Evolutionary conservation across 116 monocot species (phyloP).

Genomic region (Cymodocea nodosa): DNA sequence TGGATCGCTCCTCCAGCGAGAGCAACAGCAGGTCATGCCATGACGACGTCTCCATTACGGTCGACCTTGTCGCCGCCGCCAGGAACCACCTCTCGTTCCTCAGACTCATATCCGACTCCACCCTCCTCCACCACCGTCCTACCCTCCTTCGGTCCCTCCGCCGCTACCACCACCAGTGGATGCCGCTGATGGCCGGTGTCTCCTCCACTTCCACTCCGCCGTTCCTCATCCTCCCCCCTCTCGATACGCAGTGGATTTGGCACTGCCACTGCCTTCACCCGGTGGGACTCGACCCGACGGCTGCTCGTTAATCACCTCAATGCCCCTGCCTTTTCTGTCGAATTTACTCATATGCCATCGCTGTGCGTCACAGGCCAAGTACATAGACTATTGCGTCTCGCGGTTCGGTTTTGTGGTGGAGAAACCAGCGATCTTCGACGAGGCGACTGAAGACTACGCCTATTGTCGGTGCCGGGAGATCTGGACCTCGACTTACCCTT

Average conservation of each 20-base stretch:
- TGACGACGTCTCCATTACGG: slow-evolving; percentile 12
- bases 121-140: slow-evolving; percentile 9
- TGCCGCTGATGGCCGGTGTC: slow-evolving; percentile 62
- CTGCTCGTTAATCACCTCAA: neutral
- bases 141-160: slow-evolving; percentile 33
- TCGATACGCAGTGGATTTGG: slow-evolving; percentile 79
- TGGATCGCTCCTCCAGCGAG: neutral
- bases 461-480: slow-evolving; percentile 42
- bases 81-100: slow-evolving; percentile 59
- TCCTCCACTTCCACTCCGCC: slow-evolving; percentile 10
- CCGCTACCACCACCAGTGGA: slow-evolving; percentile 83
- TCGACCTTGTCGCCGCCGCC: slow-evolving; percentile 76
- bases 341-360: neutral
- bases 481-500: slow-evolving; percentile 52
- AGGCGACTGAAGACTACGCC: slow-evolving; percentile 76
- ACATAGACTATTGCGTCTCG: slow-evolving; percentile 56
- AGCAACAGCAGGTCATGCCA: neutral
- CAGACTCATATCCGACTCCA: slow-evolving; percentile 22
- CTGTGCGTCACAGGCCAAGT: slow-evolving; percentile 17
- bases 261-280: slow-evolving; percentile 78
- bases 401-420: slow-evolving; percentile 64
- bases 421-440: slow-evolving; percentile 65
- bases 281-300: slow-evolving; percentile 14
- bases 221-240: slow-evolving; percentile 61
- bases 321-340: neutral